Percentiles rank a stretch among this genome's conserved stretches.
Evolutionary conservation across 768 basidiomycete species (phyloP).

Genomic region (Clathrus columnatus): DNA sequence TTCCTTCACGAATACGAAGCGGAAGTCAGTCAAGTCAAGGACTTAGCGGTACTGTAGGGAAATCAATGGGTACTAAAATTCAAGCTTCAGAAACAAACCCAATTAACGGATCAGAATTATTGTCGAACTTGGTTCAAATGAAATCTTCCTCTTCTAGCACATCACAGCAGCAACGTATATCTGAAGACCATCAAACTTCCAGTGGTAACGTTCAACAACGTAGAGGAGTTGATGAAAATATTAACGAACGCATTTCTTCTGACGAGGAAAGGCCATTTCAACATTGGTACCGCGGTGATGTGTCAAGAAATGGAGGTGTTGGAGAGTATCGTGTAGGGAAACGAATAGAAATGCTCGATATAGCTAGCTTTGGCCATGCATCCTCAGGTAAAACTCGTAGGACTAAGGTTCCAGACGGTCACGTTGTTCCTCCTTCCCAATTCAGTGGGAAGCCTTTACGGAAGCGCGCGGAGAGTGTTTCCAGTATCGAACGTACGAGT

Average conservation of each 20-base stretch:
- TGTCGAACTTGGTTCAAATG: background rate
- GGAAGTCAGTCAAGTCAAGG: conserved; percentile 11
- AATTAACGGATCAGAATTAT: background rate
- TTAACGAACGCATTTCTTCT: conserved; percentile 39
- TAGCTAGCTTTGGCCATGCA: conserved; percentile 74
- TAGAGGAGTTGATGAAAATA: background rate
- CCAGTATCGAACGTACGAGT: conserved; percentile 46
- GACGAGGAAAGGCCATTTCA: conserved; percentile 81
- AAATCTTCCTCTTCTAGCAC: conserved; percentile 1
- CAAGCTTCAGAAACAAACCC: background rate
- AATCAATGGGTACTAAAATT: background rate
- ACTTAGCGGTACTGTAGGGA: background rate
- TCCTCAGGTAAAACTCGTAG: conserved; percentile 18
- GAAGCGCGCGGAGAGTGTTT: conserved; percentile 55
- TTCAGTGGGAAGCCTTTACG: conserved; percentile 22
- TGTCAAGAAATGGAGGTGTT: conserved; percentile 81
- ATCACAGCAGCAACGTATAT: background rate
- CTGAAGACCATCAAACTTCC: conserved; percentile 1
- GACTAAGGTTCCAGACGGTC: conserved; percentile 18
- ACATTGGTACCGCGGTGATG: conserved; percentile 86
- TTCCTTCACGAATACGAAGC: conserved; percentile 12
- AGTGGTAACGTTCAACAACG: background rate
- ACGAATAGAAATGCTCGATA: conserved; percentile 79
- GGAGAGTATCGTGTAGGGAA: conserved; percentile 70
- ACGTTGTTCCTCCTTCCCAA: conserved; percentile 12